These are phyloP conservation scores for Septoria linicola DNA, from an alignment of 2,329 filamentous ascomycete genomes.

Conservation along the genomic window DNA sequence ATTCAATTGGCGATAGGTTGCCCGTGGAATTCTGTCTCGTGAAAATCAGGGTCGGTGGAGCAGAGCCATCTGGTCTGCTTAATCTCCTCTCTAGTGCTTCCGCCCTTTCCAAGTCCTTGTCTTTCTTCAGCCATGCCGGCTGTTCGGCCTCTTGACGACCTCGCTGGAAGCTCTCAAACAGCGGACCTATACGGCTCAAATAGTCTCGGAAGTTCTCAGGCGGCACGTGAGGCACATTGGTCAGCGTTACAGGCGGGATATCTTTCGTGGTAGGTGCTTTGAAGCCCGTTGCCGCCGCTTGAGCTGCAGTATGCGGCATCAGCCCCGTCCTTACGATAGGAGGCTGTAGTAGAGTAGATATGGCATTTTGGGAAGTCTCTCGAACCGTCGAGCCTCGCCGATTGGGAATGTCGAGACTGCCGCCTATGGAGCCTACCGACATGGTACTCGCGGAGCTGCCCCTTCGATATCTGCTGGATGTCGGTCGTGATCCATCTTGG, in stretches of 20 bases:
- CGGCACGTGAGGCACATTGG: slow-evolving; percentile 82
- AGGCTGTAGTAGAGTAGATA: slow-evolving; percentile 87
- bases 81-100: slow-evolving; percentile 48
- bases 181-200: slow-evolving; percentile 74
- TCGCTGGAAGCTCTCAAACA: slow-evolving; percentile 86
- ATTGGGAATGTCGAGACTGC: slow-evolving; percentile 71
- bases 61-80: slow-evolving; percentile 36
- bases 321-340: slow-evolving; percentile 87
- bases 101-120: slow-evolving; percentile 46
- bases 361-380: slow-evolving; percentile 87
- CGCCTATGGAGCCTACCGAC: slow-evolving; percentile 83
- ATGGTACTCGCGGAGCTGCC: slow-evolving; percentile 71
- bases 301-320: slow-evolving; percentile 71
- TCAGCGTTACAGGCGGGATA: slow-evolving; percentile 88
- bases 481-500: slow-evolving; percentile 53
- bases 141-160: slow-evolving; percentile 73
- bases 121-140: slow-evolving; percentile 48
- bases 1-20: slow-evolving; percentile 47
- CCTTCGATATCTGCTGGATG: slow-evolving; percentile 59
- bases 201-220: slow-evolving; percentile 79
- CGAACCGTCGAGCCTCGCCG: slow-evolving; percentile 58
- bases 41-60: slow-evolving; percentile 36
- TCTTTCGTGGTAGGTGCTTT: slow-evolving; percentile 82
- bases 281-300: slow-evolving; percentile 58
- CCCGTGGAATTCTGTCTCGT: slow-evolving; percentile 45